phyloP scores from a whole-genome alignment of 768 basidiomycete species.

The Suillus subalutaceus region DNA sequence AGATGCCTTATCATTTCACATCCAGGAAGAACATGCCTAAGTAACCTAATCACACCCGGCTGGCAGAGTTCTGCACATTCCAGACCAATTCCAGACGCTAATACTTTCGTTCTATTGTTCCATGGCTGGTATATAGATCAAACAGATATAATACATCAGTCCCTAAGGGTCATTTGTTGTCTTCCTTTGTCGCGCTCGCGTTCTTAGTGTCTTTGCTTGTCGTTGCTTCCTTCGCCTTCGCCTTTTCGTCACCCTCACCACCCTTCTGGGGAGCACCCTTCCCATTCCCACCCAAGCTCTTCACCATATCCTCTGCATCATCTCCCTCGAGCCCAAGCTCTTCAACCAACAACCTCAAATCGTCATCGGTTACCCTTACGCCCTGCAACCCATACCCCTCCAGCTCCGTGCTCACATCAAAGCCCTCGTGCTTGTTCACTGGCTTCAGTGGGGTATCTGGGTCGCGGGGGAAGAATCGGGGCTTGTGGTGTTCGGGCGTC shows the following conservation, averaged over 20 bases:
- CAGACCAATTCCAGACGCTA: background rate
- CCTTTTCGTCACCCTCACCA: constrained; percentile 14
- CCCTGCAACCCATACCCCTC: constrained; percentile 75
- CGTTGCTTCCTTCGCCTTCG: constrained; percentile 11
- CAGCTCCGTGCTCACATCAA: constrained; percentile 72
- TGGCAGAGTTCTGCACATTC: background rate
- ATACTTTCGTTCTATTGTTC: constrained; percentile 5
- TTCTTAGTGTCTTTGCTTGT: background rate
- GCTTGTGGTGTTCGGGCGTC: constrained; percentile 74
- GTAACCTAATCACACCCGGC: background rate
- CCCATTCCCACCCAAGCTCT: constrained; percentile 47
- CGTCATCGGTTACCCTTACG: constrained; percentile 75
- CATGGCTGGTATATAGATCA: constrained; percentile 4
- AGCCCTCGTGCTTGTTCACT: constrained; percentile 57
- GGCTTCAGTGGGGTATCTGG: constrained; percentile 52
- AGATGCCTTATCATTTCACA: background rate
- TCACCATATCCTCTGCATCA: constrained; percentile 76
- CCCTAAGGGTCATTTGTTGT: background rate
- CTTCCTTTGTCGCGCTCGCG: constrained; percentile 11
- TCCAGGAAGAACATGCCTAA: background rate
- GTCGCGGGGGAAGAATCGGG: constrained; percentile 51
- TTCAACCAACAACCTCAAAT: constrained; percentile 67
- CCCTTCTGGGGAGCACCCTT: constrained; percentile 17
- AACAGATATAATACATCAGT: constrained; percentile 11
- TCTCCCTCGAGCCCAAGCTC: constrained; percentile 78